Evolutionary conservation across 2,329 filamentous ascomycete genomes (phyloP), one percentile per base, ranked within the genome.

Genomic region (Aspergillus pseudoglaucus): DNA sequence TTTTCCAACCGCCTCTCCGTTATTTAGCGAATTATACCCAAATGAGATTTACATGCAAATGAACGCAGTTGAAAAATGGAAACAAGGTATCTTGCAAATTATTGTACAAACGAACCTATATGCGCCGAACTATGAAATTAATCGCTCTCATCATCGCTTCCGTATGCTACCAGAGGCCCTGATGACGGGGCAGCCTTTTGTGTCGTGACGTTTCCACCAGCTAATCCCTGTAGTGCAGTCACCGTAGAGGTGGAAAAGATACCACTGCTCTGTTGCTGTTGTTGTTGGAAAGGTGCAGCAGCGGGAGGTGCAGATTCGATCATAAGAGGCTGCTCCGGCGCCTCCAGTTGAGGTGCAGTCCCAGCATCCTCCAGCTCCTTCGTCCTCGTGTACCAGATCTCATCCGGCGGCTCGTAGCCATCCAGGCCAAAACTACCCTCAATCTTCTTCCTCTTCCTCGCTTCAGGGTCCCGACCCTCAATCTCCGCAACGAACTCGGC

Each of bases 401-500:
- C 86, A 64, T 98, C 93, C 0, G 91, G 90, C 1, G 90, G 90
- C 61, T 97, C 88, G 65, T 96, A 97, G 1, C 90, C 91, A 47
- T 91, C 80, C 41, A 98, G 69, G 0, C 90, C 91, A 63, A 95
- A 97, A 18, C 81, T 84, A 44, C 89, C 90, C 66, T 96, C 89
- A 22, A 95, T 83, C 70, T 88, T 94, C 68, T 91, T 82, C 60
- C 90, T 78, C 74, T 96, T 97, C 63, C 84, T 80, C 37, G 90
- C 87, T 59, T 90, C 88, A 0, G 88, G 87, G 56, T 95, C 89
- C 44, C 88, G 82, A 14, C 93, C 93, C 67, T 98, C 93, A 42
- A 98, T 84, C 73, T 98, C 90, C 0, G 90, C 89, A 0, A 98
- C 84, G 55, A 93, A 97, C 23, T 90, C 88, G 0, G 86, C 89